Evolutionary conservation across 2,329 filamentous ascomycete species (phyloP).

Genomic region (Mycosphaerelloides madeirae): DNA sequence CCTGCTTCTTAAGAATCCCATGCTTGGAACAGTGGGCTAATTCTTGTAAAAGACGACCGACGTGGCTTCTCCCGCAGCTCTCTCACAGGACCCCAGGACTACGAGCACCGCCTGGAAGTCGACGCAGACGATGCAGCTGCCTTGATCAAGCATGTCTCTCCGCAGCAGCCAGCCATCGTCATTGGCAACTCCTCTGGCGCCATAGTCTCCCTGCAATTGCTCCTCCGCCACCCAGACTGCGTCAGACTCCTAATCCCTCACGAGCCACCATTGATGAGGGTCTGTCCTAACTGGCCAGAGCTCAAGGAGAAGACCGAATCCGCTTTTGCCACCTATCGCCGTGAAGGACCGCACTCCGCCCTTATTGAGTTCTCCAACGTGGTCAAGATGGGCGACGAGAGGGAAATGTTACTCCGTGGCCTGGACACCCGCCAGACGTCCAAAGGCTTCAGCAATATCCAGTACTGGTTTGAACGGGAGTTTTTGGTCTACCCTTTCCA

Average conservation of each 20-base stretch:
- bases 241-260: conserved; percentile 10
- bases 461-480: conserved; percentile 16
- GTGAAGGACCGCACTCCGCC: conserved; percentile 8
- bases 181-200: conserved; percentile 16
- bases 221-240: conserved; percentile 9
- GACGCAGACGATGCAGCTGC: conserved; percentile 31
- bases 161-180: conserved; percentile 11
- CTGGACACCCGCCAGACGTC: background rate
- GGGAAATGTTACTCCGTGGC: background rate
- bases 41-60: too few relatives aligned
- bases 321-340: conserved; percentile 13
- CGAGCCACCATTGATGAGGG: conserved; percentile 13
- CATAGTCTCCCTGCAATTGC: conserved; percentile 11
- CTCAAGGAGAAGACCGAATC: conserved; percentile 1
- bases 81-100: conserved; percentile 22
- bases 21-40: too few relatives aligned
- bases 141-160: conserved; percentile 16
- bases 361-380: conserved; percentile 10
- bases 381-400: conserved; percentile 6
- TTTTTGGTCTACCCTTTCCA: conserved; percentile 8
- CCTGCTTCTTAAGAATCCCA: too few relatives aligned
- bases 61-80: conserved; percentile 19
- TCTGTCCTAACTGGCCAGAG: conserved; percentile 12
- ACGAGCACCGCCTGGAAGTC: conserved; percentile 24
- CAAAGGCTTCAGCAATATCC: conserved; percentile 4